Base-by-base conservation (phyloP, 768 basidiomycete genomes). In the Agaricus blazei region DNA sequence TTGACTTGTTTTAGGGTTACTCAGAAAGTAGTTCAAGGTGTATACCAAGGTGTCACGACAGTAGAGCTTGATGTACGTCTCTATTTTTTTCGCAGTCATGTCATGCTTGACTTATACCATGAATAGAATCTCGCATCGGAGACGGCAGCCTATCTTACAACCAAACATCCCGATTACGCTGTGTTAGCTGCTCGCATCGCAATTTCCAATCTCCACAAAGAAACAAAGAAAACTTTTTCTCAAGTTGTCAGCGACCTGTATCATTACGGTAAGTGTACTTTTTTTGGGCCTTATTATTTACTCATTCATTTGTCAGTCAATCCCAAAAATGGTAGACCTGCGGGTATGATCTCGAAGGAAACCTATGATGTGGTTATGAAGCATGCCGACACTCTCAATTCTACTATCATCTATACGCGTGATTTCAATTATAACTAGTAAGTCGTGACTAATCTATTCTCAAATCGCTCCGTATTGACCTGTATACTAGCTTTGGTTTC, bases 151-250 rank as follows among this genome's bases (percentile, higher is more conserved):
- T 98, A 88, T 68, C 84, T 98, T 58, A 98, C 97, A 4, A 98
- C 96, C 27, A 93, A 92, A 62, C 93, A 95, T 66, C 94, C 96
- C 7, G 97, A 99, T 68, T 99, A 99, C 64, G 97, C 97, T 26
- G 86, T 98, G 58, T 91, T 99, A 59, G 97, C 97, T 4, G 97
- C 97, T 23, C 93, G 97, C 56, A 98, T 99, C 52, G 97, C 97
- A 54, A 93, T 99, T 64, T 98, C 96, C 48, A 99, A 98, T 68
- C 75, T 98, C 9, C 97, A 99, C 82, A 98, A 99, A 66, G 96
- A 99, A 74, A 98, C 97, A 15, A 98, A 94, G 76, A 98, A 98
- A 78, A 90, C 75, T 62, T 98, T 99, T 68, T 93, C 93, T 1
- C 81, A 86, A 57, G 96, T 99, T 60, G 80, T 99, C 65, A 84